Base-by-base conservation (phyloP, 371 early-diverging fungal species). In the Saksenaea vasiformis region DNA sequence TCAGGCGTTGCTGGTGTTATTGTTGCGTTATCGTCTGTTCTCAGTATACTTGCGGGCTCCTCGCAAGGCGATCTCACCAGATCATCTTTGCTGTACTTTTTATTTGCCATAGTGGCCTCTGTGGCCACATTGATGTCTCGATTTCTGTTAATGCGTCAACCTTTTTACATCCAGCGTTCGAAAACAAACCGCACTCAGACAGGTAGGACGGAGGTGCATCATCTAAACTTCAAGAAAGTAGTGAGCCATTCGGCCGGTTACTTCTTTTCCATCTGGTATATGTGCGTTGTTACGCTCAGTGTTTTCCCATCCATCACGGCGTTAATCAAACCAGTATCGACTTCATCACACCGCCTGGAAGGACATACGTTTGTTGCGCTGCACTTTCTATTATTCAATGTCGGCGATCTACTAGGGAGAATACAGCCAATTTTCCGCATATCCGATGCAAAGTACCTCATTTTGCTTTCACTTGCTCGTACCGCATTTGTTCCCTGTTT, bases 281-380 rank as follows among this genome's bases (percentile, higher is more conserved):
- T 72, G 36, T 87, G 86, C 68, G 60, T 70, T 1, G 61, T 86
- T 56, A 90, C 90, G 0, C 68, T 90, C 7, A 69, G 82, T 10
- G 64, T 89, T 17, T 90, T 84, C 67, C 90, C 90, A 1, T 82
- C 90, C 1, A 72, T 89, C 31, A 87, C 87, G 0, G 73, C 81
- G 3, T 71, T 75, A 26, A 83, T 88, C 36, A 73, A 69, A 43
- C 84, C 89, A 0, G 54, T 28, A 17, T 51, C 58, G 24, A 4
- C 31, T 31, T 62, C 64, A 58, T 64, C 63, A 9, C 60, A 54
- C 3, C 60, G 70, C 9, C 38, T 69, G 17, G 60, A 55, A 41
- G 65, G 68, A 17, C 72, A 76, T 43, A 44, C 83, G 56, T 82
- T 89, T 66, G 70, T 84, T 8, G 83, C 84, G 26, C 64, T 87